Evolutionary conservation across 257 asterid genomes (phyloP), one percentile per base, ranked within the genome.

Genomic region (Salvia splendens): DNA sequence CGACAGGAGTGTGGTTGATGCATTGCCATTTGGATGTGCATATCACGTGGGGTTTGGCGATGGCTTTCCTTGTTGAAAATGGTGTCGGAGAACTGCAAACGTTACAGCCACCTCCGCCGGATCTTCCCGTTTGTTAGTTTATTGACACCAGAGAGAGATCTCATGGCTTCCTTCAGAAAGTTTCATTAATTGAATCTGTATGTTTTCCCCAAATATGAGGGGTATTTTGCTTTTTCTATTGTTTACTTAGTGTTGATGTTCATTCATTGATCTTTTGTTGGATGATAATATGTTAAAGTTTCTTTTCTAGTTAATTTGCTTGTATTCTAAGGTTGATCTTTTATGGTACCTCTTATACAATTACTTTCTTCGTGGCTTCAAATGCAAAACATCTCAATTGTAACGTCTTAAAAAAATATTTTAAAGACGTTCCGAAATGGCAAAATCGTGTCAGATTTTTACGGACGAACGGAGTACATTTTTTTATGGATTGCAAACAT

Each of bases 11-110:
- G 3, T 92, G 98, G 98, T 9, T 92, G 56, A 42, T 92, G 89
- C 98, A 92, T 57, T 92, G 96, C 75, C 98, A 92, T 80, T 80
- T 92, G 91, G 98, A 89, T 76, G 95, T 84, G 46, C 98, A 91
- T 63, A 82, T 87, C 16, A 69, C 64, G 0, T 91, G 96, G 98
- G 98, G 98, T 49, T 72, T 89, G 79, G 96, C 96, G 2, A 91
- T 77, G 89, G 85, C 85, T 24, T 89, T 91, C 84, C 12, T 91
- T 0, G 98, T 91, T 32, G 94, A 84, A 48, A 81, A 91, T 58
- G 98, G 98, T 46, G 81, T 79, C 42, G 88, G 89, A 0, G 73
- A 78, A 55, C 46, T 81, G 79, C 82, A 89, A 68, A 68, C 80
- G 3, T 57, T 89, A 15, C 86, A 85, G 82, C 73, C 68, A 49